These are phyloP conservation scores for Gossypium aridum DNA, from an alignment of 441 rosid genomes.

Conservation along the genomic window DNA sequence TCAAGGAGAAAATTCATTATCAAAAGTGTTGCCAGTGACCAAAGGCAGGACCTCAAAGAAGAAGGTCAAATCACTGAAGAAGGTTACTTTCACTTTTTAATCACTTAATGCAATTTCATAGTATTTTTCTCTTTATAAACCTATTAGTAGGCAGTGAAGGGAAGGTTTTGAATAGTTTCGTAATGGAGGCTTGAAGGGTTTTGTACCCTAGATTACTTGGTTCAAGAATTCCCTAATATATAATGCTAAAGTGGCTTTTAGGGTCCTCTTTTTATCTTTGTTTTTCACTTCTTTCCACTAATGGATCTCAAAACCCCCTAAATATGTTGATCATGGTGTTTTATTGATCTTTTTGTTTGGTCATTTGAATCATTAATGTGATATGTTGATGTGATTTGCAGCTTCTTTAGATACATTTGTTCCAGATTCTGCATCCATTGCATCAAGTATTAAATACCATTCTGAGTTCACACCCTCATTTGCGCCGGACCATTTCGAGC, in stretches of 20 bases:
- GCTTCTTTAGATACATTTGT: constrained; percentile 24
- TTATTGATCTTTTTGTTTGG: neutral
- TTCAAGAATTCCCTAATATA: neutral
- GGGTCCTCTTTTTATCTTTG: too few relatives aligned
- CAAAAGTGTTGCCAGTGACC: constrained; percentile 32
- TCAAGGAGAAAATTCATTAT: constrained; percentile 18
- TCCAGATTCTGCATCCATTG: constrained; percentile 57
- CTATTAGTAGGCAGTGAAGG: too few relatives aligned
- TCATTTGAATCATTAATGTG: neutral
- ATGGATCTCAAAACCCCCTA: neutral
- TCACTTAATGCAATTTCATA: neutral
- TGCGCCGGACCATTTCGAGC: constrained; percentile 71
- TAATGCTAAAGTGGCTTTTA: too few relatives aligned
- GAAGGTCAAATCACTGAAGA: constrained; percentile 18
- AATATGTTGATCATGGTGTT: neutral
- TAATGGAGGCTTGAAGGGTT: neutral
- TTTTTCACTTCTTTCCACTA: too few relatives aligned
- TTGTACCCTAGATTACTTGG: neutral
- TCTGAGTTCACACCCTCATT: constrained; percentile 74
- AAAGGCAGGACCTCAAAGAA: constrained; percentile 23
- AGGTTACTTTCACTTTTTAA: constrained; percentile 18
- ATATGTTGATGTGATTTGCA: neutral
- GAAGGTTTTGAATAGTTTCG: neutral
- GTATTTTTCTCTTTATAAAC: neutral
- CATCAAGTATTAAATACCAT: constrained; percentile 72